phyloP scores from a whole-genome alignment of 306 rosid species.

The Lathyrus aphaca region DNA sequence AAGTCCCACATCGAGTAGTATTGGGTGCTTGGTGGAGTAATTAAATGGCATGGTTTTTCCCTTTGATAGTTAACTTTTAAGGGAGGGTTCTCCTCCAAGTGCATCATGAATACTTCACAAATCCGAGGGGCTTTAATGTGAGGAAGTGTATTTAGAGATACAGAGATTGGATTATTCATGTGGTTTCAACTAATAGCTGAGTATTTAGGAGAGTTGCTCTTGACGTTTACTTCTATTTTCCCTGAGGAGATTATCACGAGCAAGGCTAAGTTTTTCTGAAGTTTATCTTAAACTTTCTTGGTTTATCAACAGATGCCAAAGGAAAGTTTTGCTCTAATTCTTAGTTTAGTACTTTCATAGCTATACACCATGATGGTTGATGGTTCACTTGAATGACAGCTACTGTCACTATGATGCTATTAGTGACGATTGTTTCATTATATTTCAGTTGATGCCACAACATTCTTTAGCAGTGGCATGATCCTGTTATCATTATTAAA shows the following conservation, averaged over 20 bases:
- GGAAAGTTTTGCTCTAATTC: constrained; percentile 17
- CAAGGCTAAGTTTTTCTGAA: not conserved
- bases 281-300: not conserved
- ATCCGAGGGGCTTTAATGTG: not conserved
- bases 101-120: constrained; percentile 7
- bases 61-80: not conserved
- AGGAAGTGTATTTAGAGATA: constrained; percentile 1
- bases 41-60: not conserved
- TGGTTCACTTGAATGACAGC: constrained; percentile 14
- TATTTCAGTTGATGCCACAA: not conserved
- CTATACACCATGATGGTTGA: not conserved
- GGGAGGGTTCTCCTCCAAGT: not conserved
- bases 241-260: constrained; percentile 1
- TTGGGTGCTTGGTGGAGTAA: not conserved
- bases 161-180: not conserved
- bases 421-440: constrained; percentile 19
- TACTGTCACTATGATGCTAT: not conserved
- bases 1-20: not conserved
- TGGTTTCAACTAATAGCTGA: not conserved
- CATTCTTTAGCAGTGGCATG: constrained; percentile 17
- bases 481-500: not conserved
- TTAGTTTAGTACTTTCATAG: not conserved
- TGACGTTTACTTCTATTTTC: not conserved
- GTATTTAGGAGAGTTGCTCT: not conserved
- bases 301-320: constrained; percentile 16